Conservation (phyloP, 2,329 filamentous ascomycete genomes). For the Fusarium nelsonii region DNA sequence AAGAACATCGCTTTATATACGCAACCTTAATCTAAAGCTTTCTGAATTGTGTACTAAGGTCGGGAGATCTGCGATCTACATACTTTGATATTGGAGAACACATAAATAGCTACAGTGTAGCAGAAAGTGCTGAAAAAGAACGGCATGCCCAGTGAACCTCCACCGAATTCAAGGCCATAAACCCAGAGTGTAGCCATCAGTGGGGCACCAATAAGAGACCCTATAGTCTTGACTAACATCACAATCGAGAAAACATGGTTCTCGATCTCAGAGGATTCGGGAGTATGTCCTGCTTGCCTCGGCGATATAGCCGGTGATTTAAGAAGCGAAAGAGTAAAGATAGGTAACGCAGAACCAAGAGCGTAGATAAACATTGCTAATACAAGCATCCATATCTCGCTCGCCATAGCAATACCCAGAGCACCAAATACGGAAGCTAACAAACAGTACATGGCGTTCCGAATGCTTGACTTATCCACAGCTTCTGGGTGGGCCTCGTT, state of each 20-base stretch:
- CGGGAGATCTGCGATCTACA: neutral
- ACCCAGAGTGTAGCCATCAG: constrained; percentile 63
- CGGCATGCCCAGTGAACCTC: constrained; percentile 44
- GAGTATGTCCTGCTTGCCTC: neutral
- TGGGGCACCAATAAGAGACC: constrained; percentile 61
- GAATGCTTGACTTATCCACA: constrained; percentile 38
- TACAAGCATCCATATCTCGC: constrained; percentile 56
- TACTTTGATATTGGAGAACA: constrained; percentile 31
- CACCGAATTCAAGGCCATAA: constrained; percentile 56
- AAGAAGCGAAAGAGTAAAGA: constrained; percentile 63
- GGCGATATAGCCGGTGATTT: constrained; percentile 57
- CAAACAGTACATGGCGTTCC: constrained; percentile 39
- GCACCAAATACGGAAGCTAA: constrained; percentile 54
- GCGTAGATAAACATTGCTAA: constrained; percentile 61
- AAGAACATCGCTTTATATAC: neutral
- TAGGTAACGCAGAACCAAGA: constrained; percentile 61
- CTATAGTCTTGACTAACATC: constrained; percentile 63
- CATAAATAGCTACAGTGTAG: constrained; percentile 38
- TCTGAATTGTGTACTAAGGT: neutral
- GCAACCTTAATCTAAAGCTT: neutral
- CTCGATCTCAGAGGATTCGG: constrained; percentile 48
- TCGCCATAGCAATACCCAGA: constrained; percentile 57
- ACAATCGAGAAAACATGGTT: constrained; percentile 63
- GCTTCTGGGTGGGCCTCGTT: neutral
- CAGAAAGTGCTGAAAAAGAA: constrained; percentile 45